These are phyloP conservation scores for Penicillium pancosmium DNA, from an alignment of 495 filamentous ascomycete genomes.

Conservation along the genomic window DNA sequence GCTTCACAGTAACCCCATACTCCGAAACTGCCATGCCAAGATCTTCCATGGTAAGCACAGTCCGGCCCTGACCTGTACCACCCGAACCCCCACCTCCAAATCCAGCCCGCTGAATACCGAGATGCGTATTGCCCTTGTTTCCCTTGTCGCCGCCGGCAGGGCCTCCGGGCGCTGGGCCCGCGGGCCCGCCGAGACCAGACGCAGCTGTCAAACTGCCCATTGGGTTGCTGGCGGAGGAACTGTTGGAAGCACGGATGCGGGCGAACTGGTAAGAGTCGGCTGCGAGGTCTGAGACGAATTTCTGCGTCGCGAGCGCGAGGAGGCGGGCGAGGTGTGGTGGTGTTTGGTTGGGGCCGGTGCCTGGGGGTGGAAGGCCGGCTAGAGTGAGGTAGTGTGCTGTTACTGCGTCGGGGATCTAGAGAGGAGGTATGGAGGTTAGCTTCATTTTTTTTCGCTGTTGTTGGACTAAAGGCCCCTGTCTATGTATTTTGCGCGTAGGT, in stretches of 20 bases:
- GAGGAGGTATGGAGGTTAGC: conserved; percentile 20
- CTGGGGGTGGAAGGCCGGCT: conserved; percentile 87
- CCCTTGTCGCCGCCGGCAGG: conserved; percentile 59
- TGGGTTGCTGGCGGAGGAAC: conserved; percentile 78
- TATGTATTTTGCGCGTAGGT: not conserved
- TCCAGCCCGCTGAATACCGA: conserved; percentile 88
- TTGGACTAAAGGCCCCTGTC: not conserved
- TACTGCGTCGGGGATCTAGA: conserved; percentile 93
- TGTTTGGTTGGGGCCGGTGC: conserved; percentile 76
- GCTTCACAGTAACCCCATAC: conserved; percentile 95
- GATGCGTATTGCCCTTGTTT: conserved; percentile 63
- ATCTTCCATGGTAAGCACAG: conserved; percentile 98
- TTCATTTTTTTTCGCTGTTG: conserved; percentile 1
- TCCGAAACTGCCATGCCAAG: conserved; percentile 95
- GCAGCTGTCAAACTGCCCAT: conserved; percentile 84
- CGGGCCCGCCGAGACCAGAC: conserved; percentile 67
- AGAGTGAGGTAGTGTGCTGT: conserved; percentile 97
- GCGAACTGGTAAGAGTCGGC: conserved; percentile 97
- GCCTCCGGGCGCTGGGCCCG: conserved; percentile 57
- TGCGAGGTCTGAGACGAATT: conserved; percentile 96
- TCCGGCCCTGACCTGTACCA: conserved; percentile 81
- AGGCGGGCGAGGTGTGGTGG: conserved; percentile 88
- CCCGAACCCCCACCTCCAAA: conserved; percentile 93
- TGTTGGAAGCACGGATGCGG: conserved; percentile 89
- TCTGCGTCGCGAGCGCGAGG: conserved; percentile 93